phyloP scores from a whole-genome alignment of 768 basidiomycete species.

The Coprinopsis marcescibilis region DNA sequence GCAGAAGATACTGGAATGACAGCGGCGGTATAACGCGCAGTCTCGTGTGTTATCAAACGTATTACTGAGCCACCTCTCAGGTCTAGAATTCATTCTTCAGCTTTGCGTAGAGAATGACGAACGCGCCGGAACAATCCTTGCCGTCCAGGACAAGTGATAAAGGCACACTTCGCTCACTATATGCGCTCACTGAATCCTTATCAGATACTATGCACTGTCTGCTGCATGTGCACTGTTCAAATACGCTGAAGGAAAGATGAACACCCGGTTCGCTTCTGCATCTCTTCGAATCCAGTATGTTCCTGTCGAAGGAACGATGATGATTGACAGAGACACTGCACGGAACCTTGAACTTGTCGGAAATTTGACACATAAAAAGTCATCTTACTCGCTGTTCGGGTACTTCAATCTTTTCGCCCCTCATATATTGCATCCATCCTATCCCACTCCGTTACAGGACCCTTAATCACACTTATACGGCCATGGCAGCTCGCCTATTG shows the following conservation, averaged over 20 bases:
- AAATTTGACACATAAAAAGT: conserved; percentile 65
- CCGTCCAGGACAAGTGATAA: conserved; percentile 70
- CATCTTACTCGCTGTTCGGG: conserved; percentile 76
- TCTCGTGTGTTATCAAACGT: neutral
- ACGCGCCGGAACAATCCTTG: conserved; percentile 71
- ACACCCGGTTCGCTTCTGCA: conserved; percentile 60
- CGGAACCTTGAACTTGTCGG: conserved; percentile 85
- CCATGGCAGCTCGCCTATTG: conserved; percentile 83
- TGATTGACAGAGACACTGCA: conserved; percentile 88
- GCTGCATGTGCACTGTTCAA: conserved; percentile 86
- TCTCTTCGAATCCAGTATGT: conserved; percentile 74
- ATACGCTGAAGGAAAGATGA: conserved; percentile 64
- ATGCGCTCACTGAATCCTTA: conserved; percentile 5
- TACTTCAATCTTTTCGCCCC: conserved; percentile 21
- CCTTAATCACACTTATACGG: conserved; percentile 79
- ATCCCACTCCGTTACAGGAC: conserved; percentile 32
- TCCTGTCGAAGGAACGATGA: conserved; percentile 86
- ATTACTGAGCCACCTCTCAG: conserved; percentile 27
- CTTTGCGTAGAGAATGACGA: conserved; percentile 79
- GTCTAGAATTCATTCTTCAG: conserved; percentile 73
- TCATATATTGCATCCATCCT: neutral
- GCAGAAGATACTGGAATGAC: conserved; percentile 84
- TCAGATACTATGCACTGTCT: conserved; percentile 84
- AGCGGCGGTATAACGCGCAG: conserved; percentile 44
- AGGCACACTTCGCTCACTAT: conserved; percentile 27